phyloP scores from a whole-genome alignment of 2,329 filamentous ascomycete species.

The Coniochaeta pulveracea region DNA sequence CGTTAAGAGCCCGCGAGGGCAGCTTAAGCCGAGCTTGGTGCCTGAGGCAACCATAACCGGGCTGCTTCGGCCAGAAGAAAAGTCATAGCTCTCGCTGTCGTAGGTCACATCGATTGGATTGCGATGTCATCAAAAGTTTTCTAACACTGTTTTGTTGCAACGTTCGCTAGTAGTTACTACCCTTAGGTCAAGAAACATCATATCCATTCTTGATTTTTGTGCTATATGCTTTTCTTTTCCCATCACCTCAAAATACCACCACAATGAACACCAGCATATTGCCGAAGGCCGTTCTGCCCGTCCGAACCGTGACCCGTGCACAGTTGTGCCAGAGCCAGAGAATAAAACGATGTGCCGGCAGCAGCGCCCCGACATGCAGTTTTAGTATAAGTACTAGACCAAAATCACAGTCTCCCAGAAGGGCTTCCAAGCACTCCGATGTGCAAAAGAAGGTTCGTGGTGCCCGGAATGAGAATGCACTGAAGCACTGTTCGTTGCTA shows the following conservation, averaged over 20 bases:
- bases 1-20: neutral
- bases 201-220: no score
- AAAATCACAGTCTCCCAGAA: slow-evolving; percentile 5
- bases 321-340: slow-evolving; percentile 18
- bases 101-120: no score
- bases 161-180: neutral
- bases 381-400: slow-evolving; percentile 11
- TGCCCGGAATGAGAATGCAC: no score
- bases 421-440: slow-evolving; percentile 1
- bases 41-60: slow-evolving; percentile 8
- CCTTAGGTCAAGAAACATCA: neutral
- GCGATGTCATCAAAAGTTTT: slow-evolving; percentile 3
- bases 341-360: slow-evolving; percentile 12
- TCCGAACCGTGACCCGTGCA: slow-evolving; percentile 18
- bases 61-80: slow-evolving; percentile 8
- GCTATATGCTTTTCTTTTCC: neutral
- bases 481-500: no score
- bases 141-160: slow-evolving; percentile 1
- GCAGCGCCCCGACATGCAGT: slow-evolving; percentile 8
- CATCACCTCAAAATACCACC: slow-evolving; percentile 3
- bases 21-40: slow-evolving; percentile 6
- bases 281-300: slow-evolving; percentile 20
- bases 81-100: slow-evolving; percentile 4
- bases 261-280: slow-evolving; percentile 22
- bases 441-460: slow-evolving; percentile 1